A percentile compares a stretch with the other conserved stretches of the same genome.
Conservation (phyloP, 2,329 filamentous ascomycete genomes). For the Botrytis cinerea region DNA sequence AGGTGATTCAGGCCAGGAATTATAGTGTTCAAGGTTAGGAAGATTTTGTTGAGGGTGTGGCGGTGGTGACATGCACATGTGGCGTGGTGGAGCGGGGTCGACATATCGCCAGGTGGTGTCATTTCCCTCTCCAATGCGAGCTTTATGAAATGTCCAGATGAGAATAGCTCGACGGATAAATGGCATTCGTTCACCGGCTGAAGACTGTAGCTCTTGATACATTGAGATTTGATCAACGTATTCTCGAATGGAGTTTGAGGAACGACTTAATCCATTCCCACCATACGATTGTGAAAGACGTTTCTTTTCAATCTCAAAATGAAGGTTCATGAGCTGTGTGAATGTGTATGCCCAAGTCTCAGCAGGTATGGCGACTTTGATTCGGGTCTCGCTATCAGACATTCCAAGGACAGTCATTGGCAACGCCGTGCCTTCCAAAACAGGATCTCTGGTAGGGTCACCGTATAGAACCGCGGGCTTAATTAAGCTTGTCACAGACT, state of each 20-base stretch:
- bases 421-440: constrained; percentile 27
- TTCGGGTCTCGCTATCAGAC: constrained; percentile 31
- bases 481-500: constrained; percentile 59
- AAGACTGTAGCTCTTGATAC: constrained; percentile 67
- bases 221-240: constrained; percentile 63
- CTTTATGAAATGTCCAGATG: constrained; percentile 63
- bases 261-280: constrained; percentile 43
- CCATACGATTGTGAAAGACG: constrained; percentile 45
- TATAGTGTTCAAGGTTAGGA: constrained; percentile 58
- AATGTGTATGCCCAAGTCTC: constrained; percentile 40
- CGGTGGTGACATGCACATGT: constrained; percentile 39
- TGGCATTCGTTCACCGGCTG: constrained; percentile 47
- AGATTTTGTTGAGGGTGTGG: constrained; percentile 45
- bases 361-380: constrained; percentile 39
- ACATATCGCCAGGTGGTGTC: constrained; percentile 64
- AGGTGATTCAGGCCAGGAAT: constrained; percentile 48
- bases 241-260: constrained; percentile 49
- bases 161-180: constrained; percentile 63
- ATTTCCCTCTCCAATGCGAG: constrained; percentile 52
- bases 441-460: constrained; percentile 43
- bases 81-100: constrained; percentile 32
- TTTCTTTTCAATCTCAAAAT: constrained; percentile 44
- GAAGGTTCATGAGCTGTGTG: constrained; percentile 34
- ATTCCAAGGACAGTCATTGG: constrained; percentile 29
- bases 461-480: constrained; percentile 52